Conservation (phyloP, 2,329 filamentous ascomycete genomes). For the Hypoxylon sp. region DNA sequence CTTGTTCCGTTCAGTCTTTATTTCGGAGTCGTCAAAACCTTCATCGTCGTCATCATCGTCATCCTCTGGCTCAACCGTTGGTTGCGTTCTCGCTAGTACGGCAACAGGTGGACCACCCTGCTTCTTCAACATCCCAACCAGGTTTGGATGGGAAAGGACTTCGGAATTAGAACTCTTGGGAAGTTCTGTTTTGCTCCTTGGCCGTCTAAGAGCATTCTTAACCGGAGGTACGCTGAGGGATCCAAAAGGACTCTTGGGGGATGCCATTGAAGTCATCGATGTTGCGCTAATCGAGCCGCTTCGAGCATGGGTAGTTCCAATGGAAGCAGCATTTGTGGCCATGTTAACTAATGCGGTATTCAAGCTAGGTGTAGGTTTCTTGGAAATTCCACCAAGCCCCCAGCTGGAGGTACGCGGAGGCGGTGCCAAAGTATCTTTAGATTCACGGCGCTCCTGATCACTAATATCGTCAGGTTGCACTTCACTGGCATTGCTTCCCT, state of each 20-base stretch:
- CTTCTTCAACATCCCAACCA: conserved; percentile 61
- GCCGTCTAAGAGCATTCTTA: conserved; percentile 61
- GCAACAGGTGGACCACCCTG: conserved; percentile 64
- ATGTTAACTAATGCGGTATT: conserved; percentile 67
- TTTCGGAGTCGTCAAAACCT: conserved; percentile 63
- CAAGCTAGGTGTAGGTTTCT: conserved; percentile 63
- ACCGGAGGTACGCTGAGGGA: conserved; percentile 52
- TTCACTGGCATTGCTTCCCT: conserved; percentile 54
- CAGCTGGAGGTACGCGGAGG: conserved; percentile 61
- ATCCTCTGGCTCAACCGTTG: conserved; percentile 58
- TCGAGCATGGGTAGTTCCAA: conserved; percentile 64
- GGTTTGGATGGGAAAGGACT: conserved; percentile 53
- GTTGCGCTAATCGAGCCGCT: conserved; percentile 68
- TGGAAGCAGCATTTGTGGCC: conserved; percentile 62
- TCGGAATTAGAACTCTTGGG: conserved; percentile 51
- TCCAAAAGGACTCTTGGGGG: conserved; percentile 61
- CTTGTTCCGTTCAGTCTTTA: conserved; percentile 69
- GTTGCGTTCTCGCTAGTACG: conserved; percentile 52
- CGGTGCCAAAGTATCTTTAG: conserved; percentile 60
- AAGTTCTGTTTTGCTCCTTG: conserved; percentile 63
- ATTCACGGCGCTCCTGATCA: conserved; percentile 49
- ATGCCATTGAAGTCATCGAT: conserved; percentile 58
- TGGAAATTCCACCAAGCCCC: conserved; percentile 53
- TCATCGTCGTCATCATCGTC: conserved; percentile 72
- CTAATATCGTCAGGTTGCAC: conserved; percentile 39